These are phyloP conservation scores for Candida silvicultrix DNA, from an alignment of 805 yeast species.

Conservation along the genomic window DNA sequence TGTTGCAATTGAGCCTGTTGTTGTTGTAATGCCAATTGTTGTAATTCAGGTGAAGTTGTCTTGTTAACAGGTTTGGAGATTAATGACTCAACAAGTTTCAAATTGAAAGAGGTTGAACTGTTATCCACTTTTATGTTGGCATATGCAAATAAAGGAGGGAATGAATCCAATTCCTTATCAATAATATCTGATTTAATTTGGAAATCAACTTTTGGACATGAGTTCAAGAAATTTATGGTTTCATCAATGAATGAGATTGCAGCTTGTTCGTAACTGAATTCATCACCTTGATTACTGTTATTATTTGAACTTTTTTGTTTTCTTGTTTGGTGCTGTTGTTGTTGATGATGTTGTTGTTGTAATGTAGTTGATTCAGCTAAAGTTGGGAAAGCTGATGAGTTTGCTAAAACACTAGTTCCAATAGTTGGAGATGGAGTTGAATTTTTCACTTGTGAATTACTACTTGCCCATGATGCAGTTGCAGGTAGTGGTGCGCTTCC, in stretches of 20 bases:
- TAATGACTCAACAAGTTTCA: constrained; percentile 29
- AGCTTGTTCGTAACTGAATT: constrained; percentile 34
- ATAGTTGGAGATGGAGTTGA: constrained; percentile 20
- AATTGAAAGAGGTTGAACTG: constrained; percentile 24
- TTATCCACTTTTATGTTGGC: constrained; percentile 27
- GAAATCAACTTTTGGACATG: constrained; percentile 29
- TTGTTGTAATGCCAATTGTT: constrained; percentile 3
- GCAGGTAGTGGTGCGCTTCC: constrained; percentile 54
- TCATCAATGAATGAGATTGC: constrained; percentile 44
- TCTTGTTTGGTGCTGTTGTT: constrained; percentile 20
- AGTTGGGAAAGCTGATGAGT: constrained; percentile 54
- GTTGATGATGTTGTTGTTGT: constrained; percentile 27
- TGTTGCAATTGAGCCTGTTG: background rate
- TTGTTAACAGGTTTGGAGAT: constrained; percentile 25
- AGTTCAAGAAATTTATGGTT: constrained; percentile 35
- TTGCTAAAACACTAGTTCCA: constrained; percentile 36
- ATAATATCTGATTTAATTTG: constrained; percentile 29
- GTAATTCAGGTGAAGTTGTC: constrained; percentile 5
- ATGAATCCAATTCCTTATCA: constrained; percentile 20
- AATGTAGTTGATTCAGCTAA: constrained; percentile 37
- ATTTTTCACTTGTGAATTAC: constrained; percentile 11
- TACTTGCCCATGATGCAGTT: constrained; percentile 60
- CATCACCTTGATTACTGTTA: constrained; percentile 17
- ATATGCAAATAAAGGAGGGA: constrained; percentile 47
- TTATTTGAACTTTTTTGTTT: constrained; percentile 16